Evolutionary conservation across 1,284 basidiomycete species (phyloP), one percentile per base, ranked within the genome.

Genomic region (Megacollybia platyphylla): DNA sequence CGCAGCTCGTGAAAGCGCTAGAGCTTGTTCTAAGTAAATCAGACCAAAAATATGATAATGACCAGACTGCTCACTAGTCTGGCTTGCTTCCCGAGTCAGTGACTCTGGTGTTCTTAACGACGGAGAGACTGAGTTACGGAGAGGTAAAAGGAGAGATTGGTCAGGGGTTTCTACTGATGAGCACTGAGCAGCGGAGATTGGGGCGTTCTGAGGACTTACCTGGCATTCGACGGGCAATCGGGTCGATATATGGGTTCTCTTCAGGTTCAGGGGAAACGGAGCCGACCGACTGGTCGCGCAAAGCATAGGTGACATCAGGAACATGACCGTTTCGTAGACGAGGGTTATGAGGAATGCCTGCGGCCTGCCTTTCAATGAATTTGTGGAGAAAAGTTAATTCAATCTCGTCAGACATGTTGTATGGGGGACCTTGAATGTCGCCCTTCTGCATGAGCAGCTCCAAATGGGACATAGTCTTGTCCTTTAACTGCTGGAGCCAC

Each of bases 401-500:
- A 53, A 84, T 56, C 51, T 82, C 73, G 54, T 86, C 83, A 11
- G 79, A 70, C 83, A 86, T 86, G 47, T 71, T 53, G 57, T 86
- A 86, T 18, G 83, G 82, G 1, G 81, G 82, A 10, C 82, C 82
- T 53, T 79, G 78, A 31, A 86, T 86, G 51, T 86, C 83, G 51
- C 82, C 82, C 54, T 85, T 85, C 56, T 86, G 82, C 77, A 86
- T 85, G 50, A 87, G 73, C 1, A 86, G 65, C 55, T 86, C 82
- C 37, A 86, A 68, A 58, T 86, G 82, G 37, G 80, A 81, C 83
- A 86, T 86, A 41, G 79, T 83, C 59, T 86, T 86, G 61, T 86
- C 82, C 58, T 86, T 86, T 50, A 86, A 65, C 57, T 86, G 82
- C 54, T 86, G 82, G 1, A 86, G 63, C 82, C 82, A 86, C 56